Evolutionary conservation across 1,284 basidiomycete genomes (phyloP).

Genomic region (Vanrija humicola): DNA sequence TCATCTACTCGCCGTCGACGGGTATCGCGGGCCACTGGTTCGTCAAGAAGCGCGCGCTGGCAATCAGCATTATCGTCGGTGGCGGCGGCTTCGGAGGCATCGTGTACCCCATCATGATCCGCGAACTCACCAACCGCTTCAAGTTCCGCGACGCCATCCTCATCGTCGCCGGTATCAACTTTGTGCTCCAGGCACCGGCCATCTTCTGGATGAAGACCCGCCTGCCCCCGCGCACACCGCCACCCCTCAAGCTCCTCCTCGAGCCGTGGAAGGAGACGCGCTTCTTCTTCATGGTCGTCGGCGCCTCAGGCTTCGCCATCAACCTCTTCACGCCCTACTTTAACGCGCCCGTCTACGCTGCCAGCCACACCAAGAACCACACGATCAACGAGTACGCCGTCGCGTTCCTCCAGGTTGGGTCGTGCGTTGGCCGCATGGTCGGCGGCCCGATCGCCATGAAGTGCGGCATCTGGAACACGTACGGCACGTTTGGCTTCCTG

Average conservation of each 20-base stretch:
- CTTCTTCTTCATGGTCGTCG: slow-evolving; percentile 33
- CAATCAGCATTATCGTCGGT: slow-evolving; percentile 32
- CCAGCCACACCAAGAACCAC: slow-evolving; percentile 21
- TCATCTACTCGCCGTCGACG: slow-evolving; percentile 36
- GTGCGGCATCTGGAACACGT: slow-evolving; percentile 40
- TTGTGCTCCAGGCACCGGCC: slow-evolving; percentile 18
- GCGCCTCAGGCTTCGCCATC: slow-evolving; percentile 20
- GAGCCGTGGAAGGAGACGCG: slow-evolving; percentile 30
- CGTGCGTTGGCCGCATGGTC: slow-evolving; percentile 34
- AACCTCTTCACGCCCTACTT: slow-evolving; percentile 23
- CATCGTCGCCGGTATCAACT: slow-evolving; percentile 21
- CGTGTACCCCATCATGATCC: slow-evolving; percentile 30
- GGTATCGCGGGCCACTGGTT: slow-evolving; percentile 44
- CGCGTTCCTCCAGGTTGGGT: slow-evolving; percentile 37
- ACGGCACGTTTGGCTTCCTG: slow-evolving; percentile 21
- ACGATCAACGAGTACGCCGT: slow-evolving; percentile 33
- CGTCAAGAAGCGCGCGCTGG: slow-evolving; percentile 29
- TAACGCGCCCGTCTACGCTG: slow-evolving; percentile 24
- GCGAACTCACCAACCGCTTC: background rate
- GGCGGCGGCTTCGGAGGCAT: slow-evolving; percentile 39
- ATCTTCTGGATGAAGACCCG: slow-evolving; percentile 24
- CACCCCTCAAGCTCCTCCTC: slow-evolving; percentile 11
- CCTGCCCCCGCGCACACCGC: slow-evolving; percentile 17
- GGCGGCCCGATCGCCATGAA: slow-evolving; percentile 36
- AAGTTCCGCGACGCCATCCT: slow-evolving; percentile 22